Evolutionary conservation across 441 rosid species (phyloP), one percentile per base, ranked within the genome.

Genomic region (Gossypium schwendimanii): DNA sequence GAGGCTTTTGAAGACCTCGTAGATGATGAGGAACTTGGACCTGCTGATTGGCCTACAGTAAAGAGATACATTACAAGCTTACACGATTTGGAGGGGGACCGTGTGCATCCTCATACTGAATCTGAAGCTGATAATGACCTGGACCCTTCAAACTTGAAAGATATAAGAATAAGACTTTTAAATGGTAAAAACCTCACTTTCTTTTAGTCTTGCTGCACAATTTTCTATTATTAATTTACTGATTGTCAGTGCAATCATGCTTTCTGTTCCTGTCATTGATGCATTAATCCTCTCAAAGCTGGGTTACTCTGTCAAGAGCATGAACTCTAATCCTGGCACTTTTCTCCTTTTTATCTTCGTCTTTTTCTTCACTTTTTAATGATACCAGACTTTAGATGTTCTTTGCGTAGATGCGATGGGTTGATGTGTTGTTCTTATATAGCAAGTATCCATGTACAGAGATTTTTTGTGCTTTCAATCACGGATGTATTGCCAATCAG

Each of bases 11-110:
- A 87, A 77, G 86, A 88, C 81, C 91, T 93, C 53, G 95, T 88
- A 76, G 97, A 95, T 44, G 98, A 95, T 77, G 97, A 95, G 87
- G 99, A 95, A 82, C 90, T 95, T 70, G 99, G 98, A 80, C 87
- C 97, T 80, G 86, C 84, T 71, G 97, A 91, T 81, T 95, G 97
- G 99, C 85, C 84, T 21, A 88, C 92, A 20, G 95, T 93, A 67
- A 76, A 76, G 81, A 80, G 80, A 81, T 89, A 91, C 69, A 90
- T 91, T 55, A 24, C 86, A 72, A 81, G 91, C 85, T 80, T 95
- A 71, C 75, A 86, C 73, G 72, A 83, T 79, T 74, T 88, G 79
- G 93, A 88, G 61, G 88, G 81, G 72, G 79, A 55, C 50, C 41
- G 57, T n/a, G 67, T 70, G 36, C 88, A 86, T 74, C 93, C 89